A percentile compares a stretch with the other conserved stretches of the same genome.
These are phyloP conservation scores for Benincasa hispida DNA, from an alignment of 306 rosid species.

Conservation along the genomic window DNA sequence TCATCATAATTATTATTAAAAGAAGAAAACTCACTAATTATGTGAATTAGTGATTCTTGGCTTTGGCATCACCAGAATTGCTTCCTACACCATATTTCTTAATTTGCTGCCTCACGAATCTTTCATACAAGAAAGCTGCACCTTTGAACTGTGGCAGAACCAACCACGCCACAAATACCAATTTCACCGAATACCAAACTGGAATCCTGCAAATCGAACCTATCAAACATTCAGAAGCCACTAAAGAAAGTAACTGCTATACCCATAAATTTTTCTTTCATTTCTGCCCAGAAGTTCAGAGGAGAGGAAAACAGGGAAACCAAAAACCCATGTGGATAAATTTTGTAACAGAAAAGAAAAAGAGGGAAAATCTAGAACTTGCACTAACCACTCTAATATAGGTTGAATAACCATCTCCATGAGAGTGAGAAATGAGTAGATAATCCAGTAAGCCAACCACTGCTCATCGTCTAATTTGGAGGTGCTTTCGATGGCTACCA, in stretches of 20 bases:
- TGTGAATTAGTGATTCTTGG: background rate
- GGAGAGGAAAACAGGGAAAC: background rate
- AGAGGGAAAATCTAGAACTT: background rate
- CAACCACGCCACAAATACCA: constrained; percentile 66
- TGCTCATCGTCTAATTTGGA: constrained; percentile 67
- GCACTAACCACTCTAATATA: constrained; percentile 38
- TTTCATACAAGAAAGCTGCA: constrained; percentile 77
- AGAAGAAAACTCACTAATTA: background rate
- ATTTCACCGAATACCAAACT: constrained; percentile 60
- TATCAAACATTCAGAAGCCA: background rate
- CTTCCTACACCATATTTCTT: constrained; percentile 15
- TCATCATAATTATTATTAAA: background rate
- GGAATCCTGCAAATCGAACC: constrained; percentile 42
- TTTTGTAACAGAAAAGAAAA: background rate
- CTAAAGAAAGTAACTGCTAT: background rate
- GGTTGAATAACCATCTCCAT: constrained; percentile 63
- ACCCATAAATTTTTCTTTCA: background rate
- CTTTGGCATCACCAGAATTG: background rate
- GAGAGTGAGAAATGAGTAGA: constrained; percentile 80
- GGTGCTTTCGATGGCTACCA: constrained; percentile 66
- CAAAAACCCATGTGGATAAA: background rate
- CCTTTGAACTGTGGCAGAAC: constrained; percentile 86
- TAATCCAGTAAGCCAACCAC: constrained; percentile 95
- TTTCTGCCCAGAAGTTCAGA: background rate
- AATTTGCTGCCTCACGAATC: constrained; percentile 45